Evolutionary conservation across 2,329 filamentous ascomycete genomes (phyloP), one percentile per base, ranked within the genome.

Genomic region (Ustilaginoidea virens): DNA sequence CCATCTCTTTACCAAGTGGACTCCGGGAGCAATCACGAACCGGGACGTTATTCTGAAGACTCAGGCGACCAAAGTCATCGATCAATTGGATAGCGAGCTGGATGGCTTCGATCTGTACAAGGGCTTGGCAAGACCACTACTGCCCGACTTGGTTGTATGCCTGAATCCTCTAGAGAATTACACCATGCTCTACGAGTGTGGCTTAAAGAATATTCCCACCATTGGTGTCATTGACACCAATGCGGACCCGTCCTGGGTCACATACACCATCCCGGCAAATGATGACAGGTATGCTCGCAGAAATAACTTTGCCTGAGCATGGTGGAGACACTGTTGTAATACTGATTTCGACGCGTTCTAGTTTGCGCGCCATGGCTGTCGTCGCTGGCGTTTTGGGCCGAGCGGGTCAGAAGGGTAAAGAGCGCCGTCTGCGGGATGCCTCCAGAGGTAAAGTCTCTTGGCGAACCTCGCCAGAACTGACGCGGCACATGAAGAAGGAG

Each of bases 211-310:
- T 46, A 80, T 98, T 33, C 90, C 90, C 1, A 96, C 90, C 0
- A 90, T 98, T 45, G 90, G 87, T 26, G 66, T 98, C 33, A 79
- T 96, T 40, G 90, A 98, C 53, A 96, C 90, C 1, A 80, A 98
- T 52, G 77, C 75, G 3, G 80, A 96, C 53, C 82, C 90, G 1
- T 82, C 82, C 1, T 87, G 81, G 72, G 85, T 96, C 28, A 96
- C 90, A 4, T 98, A 98, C 49, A 80, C 81, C 10, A 94, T 98
- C 41, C 90, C 90, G 2, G 83, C 83, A 28, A 98, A 98, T 52
- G 90, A 98, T 48, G 90, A 98, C 63, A 85, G 77, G 78, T 82
- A 52, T 47, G 63, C 50, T 25, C 21, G 7, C 15, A 12, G 5
- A 11, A 5, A 4, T 15, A 4, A 2, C 17, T 28, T 15, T 18